Percentiles rank a stretch among this genome's conserved stretches.
Conservation (phyloP, 2,329 filamentous ascomycete genomes). For the Penicillium decumbens region DNA sequence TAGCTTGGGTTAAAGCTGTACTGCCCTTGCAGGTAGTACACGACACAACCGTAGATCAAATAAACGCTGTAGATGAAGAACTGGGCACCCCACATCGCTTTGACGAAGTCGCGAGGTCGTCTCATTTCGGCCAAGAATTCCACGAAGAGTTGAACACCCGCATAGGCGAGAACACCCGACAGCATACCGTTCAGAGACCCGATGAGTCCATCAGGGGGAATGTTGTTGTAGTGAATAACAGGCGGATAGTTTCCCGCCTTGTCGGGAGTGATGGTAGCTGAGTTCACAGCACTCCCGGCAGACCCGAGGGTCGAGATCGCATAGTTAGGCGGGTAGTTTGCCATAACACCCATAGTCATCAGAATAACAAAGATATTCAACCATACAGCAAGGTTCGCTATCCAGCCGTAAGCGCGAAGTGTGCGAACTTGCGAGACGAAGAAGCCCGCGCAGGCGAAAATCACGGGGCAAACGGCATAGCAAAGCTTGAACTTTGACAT, state of each 20-base stretch:
- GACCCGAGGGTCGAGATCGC: slow-evolving; percentile 25
- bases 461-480: slow-evolving; percentile 50
- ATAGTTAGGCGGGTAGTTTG: slow-evolving; percentile 50
- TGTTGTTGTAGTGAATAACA: slow-evolving; percentile 40
- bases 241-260: slow-evolving; percentile 29
- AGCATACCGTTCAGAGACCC: slow-evolving; percentile 51
- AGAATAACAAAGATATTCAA: slow-evolving; percentile 54
- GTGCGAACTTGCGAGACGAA: slow-evolving; percentile 55
- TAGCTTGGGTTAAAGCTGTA: slow-evolving; percentile 34
- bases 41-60: slow-evolving; percentile 47
- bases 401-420: slow-evolving; percentile 51
- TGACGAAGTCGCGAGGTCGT: slow-evolving; percentile 48
- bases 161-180: slow-evolving; percentile 55
- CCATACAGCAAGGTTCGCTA: slow-evolving; percentile 55
- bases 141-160: slow-evolving; percentile 56
- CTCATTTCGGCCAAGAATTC: slow-evolving; percentile 56
- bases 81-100: slow-evolving; percentile 44
- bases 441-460: slow-evolving; percentile 51
- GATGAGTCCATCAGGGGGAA: slow-evolving; percentile 41
- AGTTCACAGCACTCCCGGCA: slow-evolving; percentile 24
- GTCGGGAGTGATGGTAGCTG: slow-evolving; percentile 24
- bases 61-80: slow-evolving; percentile 48
- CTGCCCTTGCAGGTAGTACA: slow-evolving; percentile 49
- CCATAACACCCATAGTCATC: slow-evolving; percentile 53
- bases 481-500: slow-evolving; percentile 49